Conservation (phyloP, 225 moss, liverwort and hornwort species). For the Sphagnum tenellum region DNA sequence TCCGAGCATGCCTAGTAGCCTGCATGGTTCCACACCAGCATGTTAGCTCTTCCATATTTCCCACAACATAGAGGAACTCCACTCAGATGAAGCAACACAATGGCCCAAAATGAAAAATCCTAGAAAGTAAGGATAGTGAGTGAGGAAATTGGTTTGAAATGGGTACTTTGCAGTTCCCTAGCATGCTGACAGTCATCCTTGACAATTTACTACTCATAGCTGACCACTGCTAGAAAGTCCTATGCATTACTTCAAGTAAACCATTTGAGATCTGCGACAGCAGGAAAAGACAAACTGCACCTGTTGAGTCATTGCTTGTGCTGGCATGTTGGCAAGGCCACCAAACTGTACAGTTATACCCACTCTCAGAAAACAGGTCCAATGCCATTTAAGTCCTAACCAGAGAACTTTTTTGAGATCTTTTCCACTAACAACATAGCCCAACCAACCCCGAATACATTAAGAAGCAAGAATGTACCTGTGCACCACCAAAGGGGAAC, state of each 20-base stretch:
- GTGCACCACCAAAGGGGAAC: conserved; percentile 63
- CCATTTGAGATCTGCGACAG: neutral
- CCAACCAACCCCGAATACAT: conserved; percentile 4
- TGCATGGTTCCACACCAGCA: conserved; percentile 41
- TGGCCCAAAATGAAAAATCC: too few relatives aligned
- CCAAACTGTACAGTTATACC: conserved; percentile 64
- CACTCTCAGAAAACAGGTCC: neutral
- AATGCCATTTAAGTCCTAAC: too few relatives aligned
- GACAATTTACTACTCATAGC: too few relatives aligned
- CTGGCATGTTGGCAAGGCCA: conserved; percentile 72
- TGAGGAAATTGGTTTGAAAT: neutral
- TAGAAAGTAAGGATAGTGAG: too few relatives aligned
- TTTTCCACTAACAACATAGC: too few relatives aligned
- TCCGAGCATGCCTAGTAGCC: conserved; percentile 96
- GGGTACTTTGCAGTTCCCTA: neutral
- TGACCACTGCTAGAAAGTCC: too few relatives aligned
- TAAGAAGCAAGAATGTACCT: conserved; percentile 24
- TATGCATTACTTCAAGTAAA: too few relatives aligned
- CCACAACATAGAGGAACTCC: too few relatives aligned
- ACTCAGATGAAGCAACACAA: too few relatives aligned
- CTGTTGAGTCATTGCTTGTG: conserved; percentile 84
- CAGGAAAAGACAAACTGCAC: conserved; percentile 56
- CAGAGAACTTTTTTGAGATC: too few relatives aligned
- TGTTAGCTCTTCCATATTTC: neutral
- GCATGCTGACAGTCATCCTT: neutral